Evolutionary conservation across 768 basidiomycete species (phyloP), one percentile per base, ranked within the genome.

Genomic region (Trametes elegans): DNA sequence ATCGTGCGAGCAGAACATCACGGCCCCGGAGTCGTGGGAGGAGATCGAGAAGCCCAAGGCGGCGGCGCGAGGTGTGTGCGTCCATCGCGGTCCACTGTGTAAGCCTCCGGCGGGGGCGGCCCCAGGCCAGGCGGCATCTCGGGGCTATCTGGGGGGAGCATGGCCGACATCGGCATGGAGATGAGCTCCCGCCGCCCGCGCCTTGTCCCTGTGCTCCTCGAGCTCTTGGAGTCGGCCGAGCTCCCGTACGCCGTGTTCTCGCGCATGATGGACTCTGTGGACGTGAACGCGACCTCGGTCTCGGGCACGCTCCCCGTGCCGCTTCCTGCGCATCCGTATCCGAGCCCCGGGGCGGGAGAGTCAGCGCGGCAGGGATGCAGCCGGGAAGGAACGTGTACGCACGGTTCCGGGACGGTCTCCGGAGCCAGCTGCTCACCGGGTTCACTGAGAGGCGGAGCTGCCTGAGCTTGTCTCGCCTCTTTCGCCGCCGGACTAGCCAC

Each of bases 211-310:
- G 14, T 16, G 48, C 42, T 38, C 34, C n/a, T n/a, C n/a, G n/a
- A n/a, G 34, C 10, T n/a, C 32, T 43, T 44, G 2, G 42, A 38
- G 42, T 18, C 44, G 18, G 26, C 46, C n/a, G 45, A 38, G 55
- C 57, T 59, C 24, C 48, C 43, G 45, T 62, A 50, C 31, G 54
- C 53, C n/a, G 62, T 55, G 44, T 64, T 66, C 51, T 62, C 55
- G 29, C 65, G 65, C 59, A 66, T 55, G 35, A 66, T 62, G 9
- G 62, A 64, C 41, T 64, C 62, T 13, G 62, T 59, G 6, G 62
- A 62, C 13, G 65, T 66, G 53, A 64, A 66, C 28, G 60, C 26
- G 11, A 58, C 61, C 35, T 32, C 42, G 1, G 35, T 49, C 5
- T 29, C 40, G n/a, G n/a, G n/a, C n/a, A n/a, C n/a, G n/a, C n/a